Evolutionary conservation across 306 rosid genomes (phyloP).

Genomic region (Dalbergia cultrata): DNA sequence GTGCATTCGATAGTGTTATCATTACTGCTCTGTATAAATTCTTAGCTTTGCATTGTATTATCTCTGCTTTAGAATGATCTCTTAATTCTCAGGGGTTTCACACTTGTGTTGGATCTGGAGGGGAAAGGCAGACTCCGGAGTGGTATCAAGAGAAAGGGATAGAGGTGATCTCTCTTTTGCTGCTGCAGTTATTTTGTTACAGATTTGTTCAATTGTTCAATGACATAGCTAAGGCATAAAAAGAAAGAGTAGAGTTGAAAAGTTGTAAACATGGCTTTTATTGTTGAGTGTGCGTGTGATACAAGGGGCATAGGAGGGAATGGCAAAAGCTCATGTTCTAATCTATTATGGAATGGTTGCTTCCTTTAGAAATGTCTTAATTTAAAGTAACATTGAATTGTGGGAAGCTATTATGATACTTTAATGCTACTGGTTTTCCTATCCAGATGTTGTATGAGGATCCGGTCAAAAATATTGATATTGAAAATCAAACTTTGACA

Average conservation of each 20-base stretch:
- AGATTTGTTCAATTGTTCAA: background rate
- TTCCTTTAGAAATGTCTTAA: background rate
- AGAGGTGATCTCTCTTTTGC: slow-evolving; percentile 64
- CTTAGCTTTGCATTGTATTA: background rate
- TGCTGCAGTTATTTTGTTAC: slow-evolving; percentile 18
- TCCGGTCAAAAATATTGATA: slow-evolving; percentile 73
- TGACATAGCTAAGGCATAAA: background rate
- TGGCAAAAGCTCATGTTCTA: slow-evolving; percentile 27
- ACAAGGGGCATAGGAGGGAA: slow-evolving; percentile 15
- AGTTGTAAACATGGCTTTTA: background rate
- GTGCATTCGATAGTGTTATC: background rate
- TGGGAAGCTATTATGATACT: background rate
- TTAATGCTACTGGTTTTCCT: slow-evolving; percentile 35
- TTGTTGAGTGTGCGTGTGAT: slow-evolving; percentile 26
- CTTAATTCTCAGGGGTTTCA: slow-evolving; percentile 79
- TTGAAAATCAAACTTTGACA: slow-evolving; percentile 70
- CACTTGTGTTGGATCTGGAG: slow-evolving; percentile 98
- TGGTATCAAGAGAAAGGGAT: slow-evolving; percentile 93
- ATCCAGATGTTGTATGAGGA: slow-evolving; percentile 79
- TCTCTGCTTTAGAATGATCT: slow-evolving; percentile 12
- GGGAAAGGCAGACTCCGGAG: slow-evolving; percentile 92
- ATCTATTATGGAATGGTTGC: background rate
- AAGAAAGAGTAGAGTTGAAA: background rate
- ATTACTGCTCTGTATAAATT: slow-evolving; percentile 5
- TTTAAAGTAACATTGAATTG: background rate